Evolutionary conservation across 768 basidiomycete genomes (phyloP), one percentile per base, ranked within the genome.

Genomic region (Suillus paluster): DNA sequence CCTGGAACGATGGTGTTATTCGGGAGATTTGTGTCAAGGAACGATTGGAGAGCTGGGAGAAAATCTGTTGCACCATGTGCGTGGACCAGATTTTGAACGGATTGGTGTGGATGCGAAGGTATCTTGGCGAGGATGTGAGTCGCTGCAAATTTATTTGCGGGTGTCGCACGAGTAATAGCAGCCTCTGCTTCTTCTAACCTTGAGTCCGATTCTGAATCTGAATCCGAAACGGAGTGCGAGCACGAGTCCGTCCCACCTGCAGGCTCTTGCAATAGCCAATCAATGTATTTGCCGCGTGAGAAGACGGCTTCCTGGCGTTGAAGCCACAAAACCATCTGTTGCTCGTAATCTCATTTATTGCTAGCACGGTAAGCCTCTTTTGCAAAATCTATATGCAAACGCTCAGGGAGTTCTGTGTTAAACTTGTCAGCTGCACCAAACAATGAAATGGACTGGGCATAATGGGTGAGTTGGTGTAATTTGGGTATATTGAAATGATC

Each of bases 381-480:
- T 30, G 30, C 30, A 30, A 70, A 75, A 63, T 82, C 74, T 54
- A 82, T 82, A 59, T 83, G 83, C 0, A 83, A 70, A 0, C 75
- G 74, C 64, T 82, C 79, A 0, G 75, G 63, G 0, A 48, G 25
- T 62, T 82, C 79, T 0, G 75, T 78, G 59, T 75, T 76, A 64
- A 68, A 75, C 52, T 74, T 75, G 54, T 78, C 75, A 1, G 70
- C 63, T 5, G 69, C 71, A 12, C 74, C 76, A 56, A 68, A 67
- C 11, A 63, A 41, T 33, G 68, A 57, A 19, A 80, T 77, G 0
- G 56, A 50, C 0, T 59, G 19, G 1, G 48, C 38, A 55, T 79
- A 78, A 52, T 79, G 77, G 0, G 50, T 23, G 7, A 72, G 30
- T 12, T 60, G 68, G 59, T 79, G 78, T 6, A 78, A 55, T 49